Evolutionary conservation across 164 flowering plant species (phyloP).

Genomic region (Magnolia changhungtana): DNA sequence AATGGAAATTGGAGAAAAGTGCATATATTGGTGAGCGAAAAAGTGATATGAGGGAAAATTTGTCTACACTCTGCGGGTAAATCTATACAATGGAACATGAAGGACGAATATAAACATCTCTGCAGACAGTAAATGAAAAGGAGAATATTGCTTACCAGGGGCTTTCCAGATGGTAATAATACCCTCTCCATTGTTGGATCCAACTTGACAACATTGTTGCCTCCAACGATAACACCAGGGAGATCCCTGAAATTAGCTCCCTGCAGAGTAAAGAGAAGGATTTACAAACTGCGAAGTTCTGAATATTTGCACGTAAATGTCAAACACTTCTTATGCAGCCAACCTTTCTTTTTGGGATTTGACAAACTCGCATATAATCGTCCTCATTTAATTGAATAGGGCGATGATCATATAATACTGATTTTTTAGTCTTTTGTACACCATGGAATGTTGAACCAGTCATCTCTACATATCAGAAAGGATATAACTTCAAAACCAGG

Average conservation of each 20-base stretch:
- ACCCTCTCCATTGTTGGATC: constrained; percentile 47
- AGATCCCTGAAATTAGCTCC: constrained; percentile 84
- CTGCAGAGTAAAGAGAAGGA: constrained; percentile 22
- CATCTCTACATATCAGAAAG: constrained; percentile 27
- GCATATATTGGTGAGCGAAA: not conserved
- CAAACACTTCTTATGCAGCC: not conserved
- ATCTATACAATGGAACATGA: not conserved
- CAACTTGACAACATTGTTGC: constrained; percentile 51
- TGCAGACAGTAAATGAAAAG: too few species aligned
- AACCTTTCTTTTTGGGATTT: constrained; percentile 73
- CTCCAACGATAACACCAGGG: constrained; percentile 56
- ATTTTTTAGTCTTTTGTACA: not conserved
- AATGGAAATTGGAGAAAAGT: not conserved
- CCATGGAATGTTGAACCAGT: constrained; percentile 5
- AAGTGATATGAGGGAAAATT: not conserved
- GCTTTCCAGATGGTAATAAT: constrained; percentile 53
- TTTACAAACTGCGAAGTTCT: not conserved
- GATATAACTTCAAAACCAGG: not conserved
- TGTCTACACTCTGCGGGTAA: not conserved
- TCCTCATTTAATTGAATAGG: constrained; percentile 58
- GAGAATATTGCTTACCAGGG: constrained; percentile 45
- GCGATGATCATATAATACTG: constrained; percentile 55
- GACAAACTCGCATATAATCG: constrained; percentile 63
- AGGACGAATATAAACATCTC: not conserved
- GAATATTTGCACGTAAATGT: not conserved